Evolutionary conservation across 257 asterid species (phyloP), one percentile per base, ranked within the genome.

Genomic region (Solanum bulbocastanum): DNA sequence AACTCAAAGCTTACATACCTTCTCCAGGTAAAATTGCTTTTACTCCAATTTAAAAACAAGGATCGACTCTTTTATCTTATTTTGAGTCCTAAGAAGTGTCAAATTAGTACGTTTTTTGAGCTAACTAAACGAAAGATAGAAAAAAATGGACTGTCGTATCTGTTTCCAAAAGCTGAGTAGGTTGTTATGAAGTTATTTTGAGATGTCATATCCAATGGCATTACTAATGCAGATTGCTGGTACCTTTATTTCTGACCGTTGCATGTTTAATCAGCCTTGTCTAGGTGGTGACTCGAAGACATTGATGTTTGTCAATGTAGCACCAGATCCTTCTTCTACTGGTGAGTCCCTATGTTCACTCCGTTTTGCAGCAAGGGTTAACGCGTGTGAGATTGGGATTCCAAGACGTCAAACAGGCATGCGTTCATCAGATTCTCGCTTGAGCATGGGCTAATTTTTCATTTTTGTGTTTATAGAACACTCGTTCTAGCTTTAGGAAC

Each of bases 211-310:
- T 56, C 65, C 10, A 56, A 56, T 56, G 65, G 25, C 23, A 69
- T 35, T 13, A n/a, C 37, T 42, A 78, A 40, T 42, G 84, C 84
- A 78, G 37, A 42, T 78, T 42, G 84, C 42, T 79, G 39, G 58
- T 8, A 25, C 7, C 37, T 62, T 37, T 36, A 6, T 14, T 87
- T 72, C 90, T 91, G 87, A 87, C 75, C 4, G 79, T 36, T 22
- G 27, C 52, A 81, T 86, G 39, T 46, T 88, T 83, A 32, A 60
- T 12, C 97, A 98, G 99, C 99, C 99, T 40, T 98, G 99, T 92
- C 92, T 98, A 89, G 99, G 99, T 18, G 99, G 99, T 78, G 99
- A 98, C 82, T 96, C 99, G 4, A 98, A 98, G 93, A 96, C 98
- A 0, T 66, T 98, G 91, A 98, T 98, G 98, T 95, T 98, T 81